Evolutionary conservation across 805 yeast species (phyloP).

Genomic region (Ogataea corticis): DNA sequence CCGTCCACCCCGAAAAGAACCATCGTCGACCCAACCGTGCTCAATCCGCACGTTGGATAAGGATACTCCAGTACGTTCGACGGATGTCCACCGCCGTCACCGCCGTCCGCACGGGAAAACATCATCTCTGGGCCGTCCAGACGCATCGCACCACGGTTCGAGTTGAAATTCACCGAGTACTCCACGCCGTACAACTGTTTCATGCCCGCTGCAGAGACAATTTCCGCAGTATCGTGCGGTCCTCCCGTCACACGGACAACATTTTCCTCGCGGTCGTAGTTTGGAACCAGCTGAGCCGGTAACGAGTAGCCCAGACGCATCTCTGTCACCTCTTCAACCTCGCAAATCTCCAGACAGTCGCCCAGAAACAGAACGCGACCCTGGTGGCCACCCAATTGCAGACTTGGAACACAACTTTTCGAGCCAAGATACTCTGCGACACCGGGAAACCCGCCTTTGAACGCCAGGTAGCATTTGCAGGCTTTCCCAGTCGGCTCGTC

Average conservation of each 20-base stretch:
- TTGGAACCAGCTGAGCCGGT: constrained; percentile 59
- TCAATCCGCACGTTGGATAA: constrained; percentile 92
- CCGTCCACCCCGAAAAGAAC: constrained; percentile 96
- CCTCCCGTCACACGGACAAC: constrained; percentile 91
- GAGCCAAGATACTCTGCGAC: constrained; percentile 93
- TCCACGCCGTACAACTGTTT: constrained; percentile 68
- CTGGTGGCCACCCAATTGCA: constrained; percentile 89
- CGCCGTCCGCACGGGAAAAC: constrained; percentile 96
- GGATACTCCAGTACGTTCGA: constrained; percentile 97
- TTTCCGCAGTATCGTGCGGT: constrained; percentile 97
- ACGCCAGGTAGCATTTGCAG: constrained; percentile 85
- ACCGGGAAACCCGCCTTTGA: constrained; percentile 83
- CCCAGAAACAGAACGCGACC: constrained; percentile 91
- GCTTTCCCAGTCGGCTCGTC: constrained; percentile 75
- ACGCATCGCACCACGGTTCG: constrained; percentile 95
- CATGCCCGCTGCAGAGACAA: constrained; percentile 74
- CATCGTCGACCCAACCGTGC: constrained; percentile 98
- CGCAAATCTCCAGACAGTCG: constrained; percentile 80
- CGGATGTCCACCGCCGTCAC: constrained; percentile 97
- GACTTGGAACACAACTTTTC: constrained; percentile 91
- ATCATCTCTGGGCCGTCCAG: constrained; percentile 92
- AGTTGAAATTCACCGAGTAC: constrained; percentile 96
- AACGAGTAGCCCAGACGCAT: constrained; percentile 68
- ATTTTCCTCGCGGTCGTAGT: constrained; percentile 60
- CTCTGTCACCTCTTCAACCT: constrained; percentile 34